Evolutionary conservation across 441 rosid species (phyloP).

Genomic region (Macaranga tanarius): DNA sequence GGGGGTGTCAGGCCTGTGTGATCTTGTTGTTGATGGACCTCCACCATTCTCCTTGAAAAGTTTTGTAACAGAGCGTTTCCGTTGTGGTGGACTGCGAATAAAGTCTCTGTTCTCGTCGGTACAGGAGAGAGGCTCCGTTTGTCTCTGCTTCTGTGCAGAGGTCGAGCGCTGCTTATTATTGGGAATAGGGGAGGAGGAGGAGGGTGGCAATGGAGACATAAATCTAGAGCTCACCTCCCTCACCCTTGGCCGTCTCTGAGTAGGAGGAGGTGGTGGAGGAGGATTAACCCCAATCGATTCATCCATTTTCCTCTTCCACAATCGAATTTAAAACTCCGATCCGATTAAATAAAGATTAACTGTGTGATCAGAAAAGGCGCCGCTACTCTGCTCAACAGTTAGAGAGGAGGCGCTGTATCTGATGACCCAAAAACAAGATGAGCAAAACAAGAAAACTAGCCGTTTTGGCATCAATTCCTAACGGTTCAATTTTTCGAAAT

Average conservation of each 20-base stretch:
- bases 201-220: conserved; percentile 63
- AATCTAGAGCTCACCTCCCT: conserved; percentile 84
- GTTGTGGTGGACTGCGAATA: conserved; percentile 28
- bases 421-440: too few species aligned
- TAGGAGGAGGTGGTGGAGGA: conserved; percentile 44
- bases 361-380: too few species aligned
- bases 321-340: background rate
- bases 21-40: conserved; percentile 18
- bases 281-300: conserved; percentile 12
- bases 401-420: too few species aligned
- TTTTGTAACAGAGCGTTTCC: conserved; percentile 29
- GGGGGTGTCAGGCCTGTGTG: conserved; percentile 44
- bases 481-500: too few species aligned
- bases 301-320: background rate
- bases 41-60: conserved; percentile 38
- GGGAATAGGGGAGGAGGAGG: conserved; percentile 44
- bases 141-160: conserved; percentile 54
- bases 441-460: too few species aligned
- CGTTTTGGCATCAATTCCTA: too few species aligned
- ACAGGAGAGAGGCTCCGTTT: conserved; percentile 31
- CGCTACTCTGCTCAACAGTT: too few species aligned
- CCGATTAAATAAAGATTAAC: too few species aligned
- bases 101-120: conserved; percentile 38
- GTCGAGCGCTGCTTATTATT: conserved; percentile 39
- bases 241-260: conserved; percentile 68